Conservation (phyloP, 106 monocot species). For the Vanilla planifolia region DNA sequence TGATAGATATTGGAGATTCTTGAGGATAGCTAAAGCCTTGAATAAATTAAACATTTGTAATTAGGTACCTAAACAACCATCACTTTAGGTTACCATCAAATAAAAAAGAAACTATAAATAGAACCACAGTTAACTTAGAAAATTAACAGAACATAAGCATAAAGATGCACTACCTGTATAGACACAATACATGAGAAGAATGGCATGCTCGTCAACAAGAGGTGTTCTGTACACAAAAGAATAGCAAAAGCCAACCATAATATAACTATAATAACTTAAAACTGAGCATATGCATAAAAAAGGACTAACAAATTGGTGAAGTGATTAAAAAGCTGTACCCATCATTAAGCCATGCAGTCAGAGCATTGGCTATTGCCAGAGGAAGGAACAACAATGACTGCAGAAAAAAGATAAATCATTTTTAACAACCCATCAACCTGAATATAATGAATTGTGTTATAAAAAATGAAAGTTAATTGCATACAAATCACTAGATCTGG, state of each 20-base stretch:
- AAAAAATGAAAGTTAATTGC: too few species aligned
- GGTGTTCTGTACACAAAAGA: constrained; percentile 42
- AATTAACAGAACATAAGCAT: not conserved
- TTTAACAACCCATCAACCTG: too few species aligned
- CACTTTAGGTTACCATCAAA: too few species aligned
- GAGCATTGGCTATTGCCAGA: constrained; percentile 91
- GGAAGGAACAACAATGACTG: constrained; percentile 89
- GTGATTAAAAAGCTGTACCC: constrained; percentile 45
- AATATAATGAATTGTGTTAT: too few species aligned
- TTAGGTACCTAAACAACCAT: too few species aligned
- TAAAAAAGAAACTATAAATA: not conserved
- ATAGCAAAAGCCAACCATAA: not conserved
- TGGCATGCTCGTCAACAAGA: constrained; percentile 58
- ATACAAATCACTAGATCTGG: too few species aligned
- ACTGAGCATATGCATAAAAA: too few species aligned
- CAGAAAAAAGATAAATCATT: constrained; percentile 1
- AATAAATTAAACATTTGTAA: too few species aligned
- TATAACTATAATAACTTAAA: too few species aligned
- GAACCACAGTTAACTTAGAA: not conserved
- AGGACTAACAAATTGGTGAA: not conserved
- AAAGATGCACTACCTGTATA: constrained; percentile 52
- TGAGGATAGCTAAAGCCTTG: too few species aligned
- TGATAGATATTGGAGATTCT: too few species aligned
- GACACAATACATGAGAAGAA: constrained; percentile 70
- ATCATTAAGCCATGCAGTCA: constrained; percentile 65